phyloP scores from a whole-genome alignment of 495 filamentous ascomycete species.

The Trichoderma orchidacearum region DNA sequence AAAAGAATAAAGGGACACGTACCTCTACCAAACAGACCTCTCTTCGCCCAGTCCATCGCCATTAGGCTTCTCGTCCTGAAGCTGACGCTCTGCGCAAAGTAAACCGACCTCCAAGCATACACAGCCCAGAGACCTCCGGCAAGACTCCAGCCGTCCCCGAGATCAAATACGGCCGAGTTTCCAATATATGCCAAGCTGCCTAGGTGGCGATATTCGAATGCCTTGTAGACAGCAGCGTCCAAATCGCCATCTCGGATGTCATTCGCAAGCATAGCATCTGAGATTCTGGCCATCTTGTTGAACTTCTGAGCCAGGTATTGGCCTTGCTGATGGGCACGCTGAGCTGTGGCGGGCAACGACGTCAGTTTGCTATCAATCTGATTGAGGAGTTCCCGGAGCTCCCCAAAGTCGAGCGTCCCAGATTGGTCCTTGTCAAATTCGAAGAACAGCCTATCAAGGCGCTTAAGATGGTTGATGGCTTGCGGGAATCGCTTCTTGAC shows the following conservation, averaged over 20 bases:
- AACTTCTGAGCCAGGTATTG: slow-evolving; percentile 88
- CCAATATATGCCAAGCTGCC: slow-evolving; percentile 93
- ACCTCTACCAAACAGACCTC: slow-evolving; percentile 93
- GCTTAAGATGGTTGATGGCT: slow-evolving; percentile 75
- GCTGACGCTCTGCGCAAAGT: slow-evolving; percentile 97
- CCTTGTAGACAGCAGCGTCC: slow-evolving; percentile 86
- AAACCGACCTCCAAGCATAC: slow-evolving; percentile 92
- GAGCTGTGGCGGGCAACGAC: slow-evolving; percentile 78
- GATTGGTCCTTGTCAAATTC: slow-evolving; percentile 87
- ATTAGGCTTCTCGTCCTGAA: slow-evolving; percentile 76
- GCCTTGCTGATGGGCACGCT: slow-evolving; percentile 94
- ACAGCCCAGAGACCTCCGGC: slow-evolving; percentile 82
- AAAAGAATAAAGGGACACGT: slow-evolving; percentile 18
- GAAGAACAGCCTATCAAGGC: slow-evolving; percentile 78
- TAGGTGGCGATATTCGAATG: slow-evolving; percentile 88
- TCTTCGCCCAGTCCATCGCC: slow-evolving; percentile 98
- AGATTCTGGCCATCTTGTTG: slow-evolving; percentile 73
- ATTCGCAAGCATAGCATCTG: slow-evolving; percentile 64
- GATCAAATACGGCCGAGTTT: slow-evolving; percentile 90
- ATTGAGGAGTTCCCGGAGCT: slow-evolving; percentile 73
- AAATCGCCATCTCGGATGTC: slow-evolving; percentile 78
- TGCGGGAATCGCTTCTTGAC: slow-evolving; percentile 89
- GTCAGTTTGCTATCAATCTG: slow-evolving; percentile 89
- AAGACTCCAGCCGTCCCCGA: slow-evolving; percentile 56
- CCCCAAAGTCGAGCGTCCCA: slow-evolving; percentile 86